These are phyloP conservation scores for Mycena floridula DNA, from an alignment of 768 basidiomycete genomes.

Conservation along the genomic window DNA sequence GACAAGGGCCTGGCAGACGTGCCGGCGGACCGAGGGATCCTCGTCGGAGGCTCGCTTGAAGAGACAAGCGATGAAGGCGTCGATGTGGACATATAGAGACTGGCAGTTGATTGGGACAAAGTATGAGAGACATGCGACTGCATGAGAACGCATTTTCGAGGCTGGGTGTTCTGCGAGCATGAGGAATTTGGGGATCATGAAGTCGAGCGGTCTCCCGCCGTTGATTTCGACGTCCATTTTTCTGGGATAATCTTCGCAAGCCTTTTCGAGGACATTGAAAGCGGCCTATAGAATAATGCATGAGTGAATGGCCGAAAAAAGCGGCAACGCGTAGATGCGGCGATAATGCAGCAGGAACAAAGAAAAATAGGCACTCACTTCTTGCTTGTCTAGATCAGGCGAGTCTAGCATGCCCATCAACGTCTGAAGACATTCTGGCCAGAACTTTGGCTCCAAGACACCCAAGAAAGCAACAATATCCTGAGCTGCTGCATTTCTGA, in stretches of 20 bases:
- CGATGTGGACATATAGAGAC: conserved; percentile 86
- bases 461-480: conserved; percentile 88
- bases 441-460: conserved; percentile 83
- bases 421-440: conserved; percentile 91
- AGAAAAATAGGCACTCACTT: conserved; percentile 50
- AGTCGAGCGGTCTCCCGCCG: conserved; percentile 90
- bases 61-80: conserved; percentile 85
- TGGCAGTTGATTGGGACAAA: conserved; percentile 86
- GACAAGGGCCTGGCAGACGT: conserved; percentile 94
- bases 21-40: conserved; percentile 86
- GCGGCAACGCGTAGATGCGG: too few species aligned
- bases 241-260: conserved; percentile 94
- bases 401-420: conserved; percentile 79
- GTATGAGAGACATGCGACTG: conserved; percentile 90
- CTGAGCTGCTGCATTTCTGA: conserved; percentile 91
- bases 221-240: conserved; percentile 93
- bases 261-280: conserved; percentile 90
- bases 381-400: conserved; percentile 68
- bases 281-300: conserved; percentile 51
- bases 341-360: too few species aligned
- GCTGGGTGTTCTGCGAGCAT: conserved; percentile 78
- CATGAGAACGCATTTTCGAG: conserved; percentile 88
- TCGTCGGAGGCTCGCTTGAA: conserved; percentile 96
- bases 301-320: neutral
- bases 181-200: conserved; percentile 95